Conservation (phyloP, 768 basidiomycete genomes). For the Xerocomus potaroensis region DNA sequence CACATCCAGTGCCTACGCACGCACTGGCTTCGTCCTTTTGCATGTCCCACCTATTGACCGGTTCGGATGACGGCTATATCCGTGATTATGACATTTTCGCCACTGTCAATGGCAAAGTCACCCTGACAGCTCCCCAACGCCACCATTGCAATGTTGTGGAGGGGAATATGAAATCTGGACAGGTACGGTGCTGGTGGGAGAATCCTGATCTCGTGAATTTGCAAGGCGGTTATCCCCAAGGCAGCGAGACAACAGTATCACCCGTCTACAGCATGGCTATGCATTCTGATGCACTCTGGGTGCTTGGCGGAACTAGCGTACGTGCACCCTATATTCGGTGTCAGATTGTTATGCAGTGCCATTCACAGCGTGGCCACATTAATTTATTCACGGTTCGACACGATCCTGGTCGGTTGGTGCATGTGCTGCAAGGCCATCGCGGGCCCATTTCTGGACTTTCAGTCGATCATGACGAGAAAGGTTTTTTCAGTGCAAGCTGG, state of each 20-base stretch:
- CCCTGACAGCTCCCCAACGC: constrained; percentile 84
- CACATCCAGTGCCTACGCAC: constrained; percentile 85
- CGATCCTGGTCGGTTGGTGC: constrained; percentile 75
- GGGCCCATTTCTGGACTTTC: constrained; percentile 84
- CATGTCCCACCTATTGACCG: constrained; percentile 85
- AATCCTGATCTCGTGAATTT: constrained; percentile 39
- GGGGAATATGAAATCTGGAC: constrained; percentile 86
- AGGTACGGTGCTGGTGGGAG: constrained; percentile 89
- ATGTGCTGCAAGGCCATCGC: constrained; percentile 63
- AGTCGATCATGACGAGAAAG: constrained; percentile 76
- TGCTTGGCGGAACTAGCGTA: constrained; percentile 83
- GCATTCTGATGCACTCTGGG: constrained; percentile 93
- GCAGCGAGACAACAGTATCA: constrained; percentile 50
- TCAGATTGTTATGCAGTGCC: constrained; percentile 17
- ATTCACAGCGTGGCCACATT: constrained; percentile 74
- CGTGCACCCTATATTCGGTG: constrained; percentile 26
- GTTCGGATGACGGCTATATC: constrained; percentile 91
- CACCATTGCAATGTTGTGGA: constrained; percentile 90
- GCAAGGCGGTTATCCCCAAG: constrained; percentile 29
- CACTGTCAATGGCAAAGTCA: constrained; percentile 81
- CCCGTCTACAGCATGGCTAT: constrained; percentile 89
- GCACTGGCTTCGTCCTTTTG: constrained; percentile 83
- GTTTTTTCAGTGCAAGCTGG: constrained; percentile 91
- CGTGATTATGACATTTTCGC: constrained; percentile 89
- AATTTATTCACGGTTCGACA: constrained; percentile 93